phyloP scores from a whole-genome alignment of 768 basidiomycete species.

The Arthromyces matolae region DNA sequence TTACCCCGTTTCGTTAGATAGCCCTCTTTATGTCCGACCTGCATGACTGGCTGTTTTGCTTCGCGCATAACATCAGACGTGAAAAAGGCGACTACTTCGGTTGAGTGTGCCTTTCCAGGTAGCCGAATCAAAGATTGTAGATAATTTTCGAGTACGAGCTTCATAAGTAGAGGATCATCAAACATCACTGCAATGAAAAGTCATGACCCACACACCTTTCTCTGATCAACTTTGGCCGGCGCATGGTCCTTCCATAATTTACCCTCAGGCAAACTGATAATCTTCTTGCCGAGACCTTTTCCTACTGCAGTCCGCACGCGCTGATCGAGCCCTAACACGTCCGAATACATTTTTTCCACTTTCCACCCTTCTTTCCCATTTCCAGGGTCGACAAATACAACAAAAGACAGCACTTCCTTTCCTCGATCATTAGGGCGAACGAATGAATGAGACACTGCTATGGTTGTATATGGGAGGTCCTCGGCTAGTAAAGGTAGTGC shows the following conservation, averaged over 20 bases:
- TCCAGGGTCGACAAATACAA: conserved; percentile 71
- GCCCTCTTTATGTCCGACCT: conserved; percentile 87
- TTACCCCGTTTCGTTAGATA: conserved; percentile 95
- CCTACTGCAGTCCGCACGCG: conserved; percentile 65
- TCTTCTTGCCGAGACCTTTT: conserved; percentile 71
- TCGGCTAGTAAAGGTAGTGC: conserved; percentile 64
- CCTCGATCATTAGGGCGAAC: conserved; percentile 88
- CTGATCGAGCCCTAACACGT: conserved; percentile 85
- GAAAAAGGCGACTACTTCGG: conserved; percentile 89
- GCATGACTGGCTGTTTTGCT: conserved; percentile 70
- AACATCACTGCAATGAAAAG: not conserved
- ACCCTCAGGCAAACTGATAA: conserved; percentile 82
- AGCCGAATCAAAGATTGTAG: conserved; percentile 78
- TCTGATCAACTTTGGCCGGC: conserved; percentile 92
- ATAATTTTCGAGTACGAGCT: conserved; percentile 70
- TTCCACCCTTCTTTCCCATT: conserved; percentile 71
- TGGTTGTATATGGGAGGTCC: conserved; percentile 70
- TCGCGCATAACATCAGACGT: conserved; percentile 84
- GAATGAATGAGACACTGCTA: conserved; percentile 74
- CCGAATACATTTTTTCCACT: conserved; percentile 92
- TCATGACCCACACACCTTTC: conserved; percentile 61
- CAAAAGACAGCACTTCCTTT: conserved; percentile 89
- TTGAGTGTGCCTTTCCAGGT: conserved; percentile 81
- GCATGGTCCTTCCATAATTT: conserved; percentile 96
- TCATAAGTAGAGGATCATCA: not conserved